These are phyloP conservation scores for Globisporangium radiosum DNA, from an alignment of 352 stramenopile species.

Conservation along the genomic window DNA sequence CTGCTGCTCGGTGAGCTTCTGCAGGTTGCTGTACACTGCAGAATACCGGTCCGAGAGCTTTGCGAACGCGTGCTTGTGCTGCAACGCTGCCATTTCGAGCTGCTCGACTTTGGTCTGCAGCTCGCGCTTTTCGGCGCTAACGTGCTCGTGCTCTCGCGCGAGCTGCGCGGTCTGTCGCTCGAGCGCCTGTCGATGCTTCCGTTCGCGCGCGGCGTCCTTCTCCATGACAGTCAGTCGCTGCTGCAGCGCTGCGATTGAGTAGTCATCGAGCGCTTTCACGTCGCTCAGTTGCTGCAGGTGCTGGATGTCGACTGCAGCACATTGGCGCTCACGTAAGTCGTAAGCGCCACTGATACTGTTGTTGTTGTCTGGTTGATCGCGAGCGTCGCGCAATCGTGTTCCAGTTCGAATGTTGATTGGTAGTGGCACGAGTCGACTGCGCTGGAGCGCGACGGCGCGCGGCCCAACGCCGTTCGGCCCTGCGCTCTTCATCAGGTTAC, in stretches of 20 bases:
- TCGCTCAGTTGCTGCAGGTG: constrained; percentile 19
- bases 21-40: constrained; percentile 41
- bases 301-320: background rate
- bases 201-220: constrained; percentile 20
- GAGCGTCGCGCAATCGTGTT: constrained; percentile 18
- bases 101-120: constrained; percentile 36
- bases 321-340: constrained; percentile 5
- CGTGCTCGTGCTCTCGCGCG: constrained; percentile 28
- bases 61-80: constrained; percentile 57
- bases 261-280: constrained; percentile 25
- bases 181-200: constrained; percentile 22
- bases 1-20: constrained; percentile 43
- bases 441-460: constrained; percentile 37
- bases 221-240: constrained; percentile 39
- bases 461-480: constrained; percentile 23
- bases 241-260: constrained; percentile 39
- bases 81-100: constrained; percentile 30
- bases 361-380: background rate
- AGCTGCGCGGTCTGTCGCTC: constrained; percentile 35
- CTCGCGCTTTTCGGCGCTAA: constrained; percentile 28
- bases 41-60: constrained; percentile 61
- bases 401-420: constrained; percentile 39
- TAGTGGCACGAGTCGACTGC: constrained; percentile 51
- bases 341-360: constrained; percentile 14
- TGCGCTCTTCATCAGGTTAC: constrained; percentile 21